Percentiles rank a stretch among this genome's conserved stretches.
Conservation (phyloP, 2,329 filamentous ascomycete species). For the Pyrenochaeta sp. region DNA sequence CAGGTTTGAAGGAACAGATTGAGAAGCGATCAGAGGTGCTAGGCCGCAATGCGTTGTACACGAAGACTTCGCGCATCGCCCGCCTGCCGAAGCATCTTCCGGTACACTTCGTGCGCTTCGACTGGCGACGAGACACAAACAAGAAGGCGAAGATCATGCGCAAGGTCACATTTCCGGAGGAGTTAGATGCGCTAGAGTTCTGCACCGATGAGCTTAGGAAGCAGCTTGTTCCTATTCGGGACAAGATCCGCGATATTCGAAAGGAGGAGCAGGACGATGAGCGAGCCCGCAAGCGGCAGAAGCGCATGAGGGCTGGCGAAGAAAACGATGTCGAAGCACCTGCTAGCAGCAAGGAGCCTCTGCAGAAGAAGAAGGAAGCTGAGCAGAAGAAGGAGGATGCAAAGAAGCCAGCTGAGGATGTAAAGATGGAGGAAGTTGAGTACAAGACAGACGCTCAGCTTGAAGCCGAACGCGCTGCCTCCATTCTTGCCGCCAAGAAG, state of each 20-base stretch:
- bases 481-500: slow-evolving; percentile 82
- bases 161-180: slow-evolving; percentile 94
- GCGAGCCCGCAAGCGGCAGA: slow-evolving; percentile 89
- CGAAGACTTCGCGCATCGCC: slow-evolving; percentile 88
- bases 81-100: slow-evolving; percentile 94
- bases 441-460: slow-evolving; percentile 96
- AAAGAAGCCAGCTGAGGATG: slow-evolving; percentile 63
- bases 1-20: slow-evolving; percentile 84
- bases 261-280: slow-evolving; percentile 96
- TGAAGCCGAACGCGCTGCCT: slow-evolving; percentile 81
- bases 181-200: slow-evolving; percentile 93
- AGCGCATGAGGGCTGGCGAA: slow-evolving; percentile 68
- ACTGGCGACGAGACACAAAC: slow-evolving; percentile 93
- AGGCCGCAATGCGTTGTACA: slow-evolving; percentile 82
- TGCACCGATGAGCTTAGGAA: slow-evolving; percentile 89
- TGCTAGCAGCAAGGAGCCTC: slow-evolving; percentile 58
- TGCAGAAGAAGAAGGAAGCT: slow-evolving; percentile 60
- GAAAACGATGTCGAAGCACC: slow-evolving; percentile 58
- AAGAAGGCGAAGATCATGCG: slow-evolving; percentile 99
- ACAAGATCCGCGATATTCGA: slow-evolving; percentile 92
- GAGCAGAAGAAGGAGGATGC: slow-evolving; percentile 61
- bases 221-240: slow-evolving; percentile 87
- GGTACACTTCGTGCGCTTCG: slow-evolving; percentile 97
- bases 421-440: slow-evolving; percentile 73
- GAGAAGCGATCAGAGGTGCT: slow-evolving; percentile 86